These are phyloP conservation scores for Lanmaoa rubissima DNA, from an alignment of 768 basidiomycete genomes.

Conservation along the genomic window DNA sequence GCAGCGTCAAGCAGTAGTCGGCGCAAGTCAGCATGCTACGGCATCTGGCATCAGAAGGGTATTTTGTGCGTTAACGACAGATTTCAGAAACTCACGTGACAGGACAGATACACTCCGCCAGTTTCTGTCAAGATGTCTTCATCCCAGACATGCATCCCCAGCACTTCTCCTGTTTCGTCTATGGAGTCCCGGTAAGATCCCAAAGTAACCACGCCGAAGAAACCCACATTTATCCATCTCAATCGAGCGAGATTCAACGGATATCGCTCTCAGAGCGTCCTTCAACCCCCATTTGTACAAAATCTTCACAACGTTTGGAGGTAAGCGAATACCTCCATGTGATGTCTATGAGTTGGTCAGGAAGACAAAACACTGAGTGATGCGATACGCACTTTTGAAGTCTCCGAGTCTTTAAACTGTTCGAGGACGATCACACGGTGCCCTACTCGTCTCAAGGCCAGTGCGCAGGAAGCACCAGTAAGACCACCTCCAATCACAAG, in stretches of 20 bases:
- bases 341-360: constrained; percentile 26
- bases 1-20: constrained; percentile 47
- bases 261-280: constrained; percentile 39
- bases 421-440: constrained; percentile 63
- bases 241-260: constrained; percentile 21
- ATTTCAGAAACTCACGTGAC: constrained; percentile 38
- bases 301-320: constrained; percentile 58
- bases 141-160: constrained; percentile 48
- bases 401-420: constrained; percentile 40
- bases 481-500: constrained; percentile 52
- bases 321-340: constrained; percentile 44
- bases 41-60: not conserved
- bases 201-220: not conserved
- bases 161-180: constrained; percentile 44
- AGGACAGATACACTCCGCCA: constrained; percentile 48
- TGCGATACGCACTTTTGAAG: constrained; percentile 30
- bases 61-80: not conserved
- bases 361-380: not conserved
- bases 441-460: constrained; percentile 52
- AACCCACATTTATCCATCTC: constrained; percentile 30
- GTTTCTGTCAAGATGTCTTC: constrained; percentile 47
- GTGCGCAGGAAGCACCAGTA: constrained; percentile 55
- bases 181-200: constrained; percentile 8
- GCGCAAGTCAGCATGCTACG: constrained; percentile 53
- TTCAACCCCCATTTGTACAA: constrained; percentile 55